These are phyloP conservation scores for Cucumis melo DNA, from an alignment of 306 rosid species.

Conservation along the genomic window DNA sequence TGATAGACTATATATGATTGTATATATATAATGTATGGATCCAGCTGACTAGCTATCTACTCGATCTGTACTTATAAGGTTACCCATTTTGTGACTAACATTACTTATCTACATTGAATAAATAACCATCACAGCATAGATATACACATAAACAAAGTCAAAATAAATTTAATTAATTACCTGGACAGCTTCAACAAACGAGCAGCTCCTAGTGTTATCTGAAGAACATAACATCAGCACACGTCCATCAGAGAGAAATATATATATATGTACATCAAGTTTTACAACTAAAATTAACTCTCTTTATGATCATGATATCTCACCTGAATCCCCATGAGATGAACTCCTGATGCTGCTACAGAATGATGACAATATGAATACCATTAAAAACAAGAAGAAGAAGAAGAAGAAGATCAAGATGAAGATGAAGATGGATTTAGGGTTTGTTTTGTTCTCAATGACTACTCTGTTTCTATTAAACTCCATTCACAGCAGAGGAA, in stretches of 20 bases:
- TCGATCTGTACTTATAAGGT: no score
- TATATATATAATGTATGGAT: no score
- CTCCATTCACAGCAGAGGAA: constrained; percentile 44
- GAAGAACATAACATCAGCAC: constrained; percentile 8
- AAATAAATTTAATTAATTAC: not conserved
- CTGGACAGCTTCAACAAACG: constrained; percentile 18
- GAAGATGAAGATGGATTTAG: not conserved
- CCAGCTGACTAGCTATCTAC: no score
- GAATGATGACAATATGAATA: constrained; percentile 9
- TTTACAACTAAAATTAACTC: no score
- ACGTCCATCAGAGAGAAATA: not conserved
- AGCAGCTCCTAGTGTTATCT: constrained; percentile 27
- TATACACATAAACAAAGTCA: no score
- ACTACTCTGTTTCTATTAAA: constrained; percentile 23
- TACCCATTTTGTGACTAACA: no score
- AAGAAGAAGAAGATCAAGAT: not conserved
- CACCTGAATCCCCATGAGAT: not conserved
- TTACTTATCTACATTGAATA: no score
- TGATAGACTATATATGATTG: no score
- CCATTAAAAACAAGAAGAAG: not conserved
- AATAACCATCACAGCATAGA: no score
- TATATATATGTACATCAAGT: no score
- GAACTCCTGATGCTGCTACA: constrained; percentile 18
- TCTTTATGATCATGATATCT: not conserved
- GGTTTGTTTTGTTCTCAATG: not conserved